Percentiles rank a stretch among this genome's conserved stretches.
Evolutionary conservation across 306 rosid genomes (phyloP).

Genomic region (Casuarina glauca): DNA sequence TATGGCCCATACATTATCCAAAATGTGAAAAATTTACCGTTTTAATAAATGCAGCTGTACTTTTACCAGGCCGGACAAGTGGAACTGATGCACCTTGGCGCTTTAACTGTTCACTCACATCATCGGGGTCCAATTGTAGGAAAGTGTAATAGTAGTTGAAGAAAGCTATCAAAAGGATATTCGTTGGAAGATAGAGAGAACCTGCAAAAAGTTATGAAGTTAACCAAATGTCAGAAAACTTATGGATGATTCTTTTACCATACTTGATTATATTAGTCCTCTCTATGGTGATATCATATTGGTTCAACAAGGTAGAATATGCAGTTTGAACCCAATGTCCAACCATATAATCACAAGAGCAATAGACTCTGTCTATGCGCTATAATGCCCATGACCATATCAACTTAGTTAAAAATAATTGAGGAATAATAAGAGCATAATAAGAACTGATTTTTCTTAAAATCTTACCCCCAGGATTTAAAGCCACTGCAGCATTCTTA

Average conservation of each 20-base stretch:
- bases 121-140: conserved; percentile 95
- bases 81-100: conserved; percentile 99
- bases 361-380: not conserved
- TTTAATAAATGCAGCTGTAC: conserved; percentile 78
- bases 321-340: not conserved
- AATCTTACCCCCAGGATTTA: conserved; percentile 86
- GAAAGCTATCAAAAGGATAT: conserved; percentile 88
- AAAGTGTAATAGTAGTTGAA: conserved; percentile 98
- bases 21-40: conserved; percentile 51
- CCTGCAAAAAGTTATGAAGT: conserved; percentile 27
- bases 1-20: conserved; percentile 9
- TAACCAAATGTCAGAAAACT: not conserved
- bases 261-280: not conserved
- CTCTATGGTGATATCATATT: not conserved
- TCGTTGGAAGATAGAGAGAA: conserved; percentile 83
- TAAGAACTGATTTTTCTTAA: not conserved
- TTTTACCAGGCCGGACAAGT: conserved; percentile 88
- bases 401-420: conserved; percentile 10
- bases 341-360: not conserved
- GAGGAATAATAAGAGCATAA: conserved; percentile 9
- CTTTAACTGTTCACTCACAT: conserved; percentile 90
- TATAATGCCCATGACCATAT: conserved; percentile 2
- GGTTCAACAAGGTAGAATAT: not conserved
- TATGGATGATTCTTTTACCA: not conserved
- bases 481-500: conserved; percentile 77